phyloP scores from a whole-genome alignment of 805 yeast genomes.

The Pichia deserticola region DNA sequence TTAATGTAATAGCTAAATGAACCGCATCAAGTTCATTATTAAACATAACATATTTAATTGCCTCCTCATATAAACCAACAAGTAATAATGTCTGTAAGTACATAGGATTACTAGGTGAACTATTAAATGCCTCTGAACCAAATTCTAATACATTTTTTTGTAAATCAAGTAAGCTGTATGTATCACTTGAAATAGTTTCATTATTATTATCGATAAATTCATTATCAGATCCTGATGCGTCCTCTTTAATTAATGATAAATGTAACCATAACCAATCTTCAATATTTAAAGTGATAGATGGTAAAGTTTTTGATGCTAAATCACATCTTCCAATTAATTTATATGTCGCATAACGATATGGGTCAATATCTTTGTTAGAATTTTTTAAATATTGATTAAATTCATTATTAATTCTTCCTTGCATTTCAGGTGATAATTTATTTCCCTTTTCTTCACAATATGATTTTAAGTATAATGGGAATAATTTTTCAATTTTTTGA shows the following conservation, averaged over 20 bases:
- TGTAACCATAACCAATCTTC: constrained; percentile 99
- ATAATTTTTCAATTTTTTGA: constrained; percentile 77
- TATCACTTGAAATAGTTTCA: constrained; percentile 48
- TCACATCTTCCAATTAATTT: constrained; percentile 90
- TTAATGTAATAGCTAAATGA: constrained; percentile 77
- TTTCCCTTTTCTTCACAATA: constrained; percentile 51
- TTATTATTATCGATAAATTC: constrained; percentile 7
- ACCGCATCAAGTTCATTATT: constrained; percentile 79
- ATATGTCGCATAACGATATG: constrained; percentile 83
- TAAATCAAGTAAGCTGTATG: constrained; percentile 65
- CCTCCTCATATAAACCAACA: constrained; percentile 75
- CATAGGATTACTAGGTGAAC: constrained; percentile 56
- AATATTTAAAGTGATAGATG: constrained; percentile 63
- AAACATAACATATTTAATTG: constrained; percentile 56
- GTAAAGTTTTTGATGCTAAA: constrained; percentile 55
- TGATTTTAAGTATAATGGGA: constrained; percentile 70
- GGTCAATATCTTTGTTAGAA: constrained; percentile 61
- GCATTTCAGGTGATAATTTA: constrained; percentile 56
- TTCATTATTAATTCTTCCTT: constrained; percentile 65
- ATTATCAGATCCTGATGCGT: constrained; percentile 17
- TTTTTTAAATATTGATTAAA: constrained; percentile 77
- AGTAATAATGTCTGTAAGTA: constrained; percentile 69
- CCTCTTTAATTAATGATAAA: constrained; percentile 64
- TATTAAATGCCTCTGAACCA: constrained; percentile 66
- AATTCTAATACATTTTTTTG: constrained; percentile 63